phyloP scores from a whole-genome alignment of 495 filamentous ascomycete species.

The Xylaria scruposa region DNA sequence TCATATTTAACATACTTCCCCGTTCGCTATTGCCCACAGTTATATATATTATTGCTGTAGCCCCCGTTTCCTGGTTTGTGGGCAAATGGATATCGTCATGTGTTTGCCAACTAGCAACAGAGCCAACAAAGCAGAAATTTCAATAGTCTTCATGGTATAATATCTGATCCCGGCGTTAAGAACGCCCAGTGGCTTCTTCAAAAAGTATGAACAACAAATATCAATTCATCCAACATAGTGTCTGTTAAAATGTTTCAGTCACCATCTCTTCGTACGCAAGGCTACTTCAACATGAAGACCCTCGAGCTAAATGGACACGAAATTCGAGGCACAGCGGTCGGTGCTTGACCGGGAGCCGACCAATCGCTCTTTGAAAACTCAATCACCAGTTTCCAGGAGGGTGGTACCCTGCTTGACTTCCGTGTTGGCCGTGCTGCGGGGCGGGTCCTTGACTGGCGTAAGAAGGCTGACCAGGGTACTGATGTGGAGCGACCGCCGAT shows the following conservation, averaged over 20 bases:
- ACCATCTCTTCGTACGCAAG: background rate
- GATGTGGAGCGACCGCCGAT: slow-evolving; percentile 34
- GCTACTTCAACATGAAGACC: slow-evolving; percentile 6
- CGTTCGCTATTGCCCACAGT: slow-evolving; percentile 71
- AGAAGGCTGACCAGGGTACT: slow-evolving; percentile 40
- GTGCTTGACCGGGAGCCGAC: slow-evolving; percentile 2
- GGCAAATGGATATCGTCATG: slow-evolving; percentile 46
- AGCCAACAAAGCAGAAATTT: slow-evolving; percentile 36
- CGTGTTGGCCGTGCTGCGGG: slow-evolving; percentile 44
- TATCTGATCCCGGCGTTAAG: background rate
- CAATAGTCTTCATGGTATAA: slow-evolving; percentile 39
- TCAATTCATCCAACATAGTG: slow-evolving; percentile 13
- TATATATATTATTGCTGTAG: slow-evolving; percentile 63
- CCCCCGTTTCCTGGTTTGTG: slow-evolving; percentile 56
- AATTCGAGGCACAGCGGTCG: background rate
- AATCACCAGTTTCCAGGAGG: slow-evolving; percentile 37
- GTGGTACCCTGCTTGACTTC: slow-evolving; percentile 41
- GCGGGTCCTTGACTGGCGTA: slow-evolving; percentile 41
- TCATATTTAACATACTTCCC: slow-evolving; percentile 73
- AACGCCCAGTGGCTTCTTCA: slow-evolving; percentile 5
- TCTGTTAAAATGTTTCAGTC: background rate
- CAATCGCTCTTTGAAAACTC: background rate
- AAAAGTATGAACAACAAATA: slow-evolving; percentile 17
- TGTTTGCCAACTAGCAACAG: slow-evolving; percentile 38
- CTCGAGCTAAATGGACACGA: background rate